Evolutionary conservation across 2,329 filamentous ascomycete genomes (phyloP).

Genomic region (Apiospora kogelbergensis): DNA sequence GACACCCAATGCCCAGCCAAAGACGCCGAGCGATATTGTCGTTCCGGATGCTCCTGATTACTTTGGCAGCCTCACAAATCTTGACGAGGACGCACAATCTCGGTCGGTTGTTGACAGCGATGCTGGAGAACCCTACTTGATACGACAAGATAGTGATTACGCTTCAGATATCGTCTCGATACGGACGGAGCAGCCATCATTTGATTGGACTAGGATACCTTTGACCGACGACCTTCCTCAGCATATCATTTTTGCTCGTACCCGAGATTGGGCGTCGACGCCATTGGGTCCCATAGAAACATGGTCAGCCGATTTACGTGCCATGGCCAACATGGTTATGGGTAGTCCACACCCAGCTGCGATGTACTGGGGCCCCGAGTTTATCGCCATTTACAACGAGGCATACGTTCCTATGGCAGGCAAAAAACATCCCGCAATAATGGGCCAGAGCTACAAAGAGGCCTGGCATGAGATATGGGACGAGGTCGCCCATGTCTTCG

Average conservation of each 20-base stretch:
- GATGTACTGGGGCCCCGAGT: constrained; percentile 77
- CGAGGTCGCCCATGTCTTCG: constrained; percentile 67
- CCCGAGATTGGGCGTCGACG: constrained; percentile 71
- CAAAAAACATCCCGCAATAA: constrained; percentile 72
- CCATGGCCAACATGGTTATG: constrained; percentile 83
- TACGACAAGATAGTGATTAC: constrained; percentile 21
- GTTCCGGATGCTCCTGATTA: constrained; percentile 30
- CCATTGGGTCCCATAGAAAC: constrained; percentile 72
- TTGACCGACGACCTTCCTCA: constrained; percentile 61
- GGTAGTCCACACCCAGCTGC: constrained; percentile 72
- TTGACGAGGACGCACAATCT: constrained; percentile 19
- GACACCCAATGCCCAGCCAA: constrained; percentile 34
- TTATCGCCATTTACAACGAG: constrained; percentile 71
- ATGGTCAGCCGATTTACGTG: constrained; percentile 71
- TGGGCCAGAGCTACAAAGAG: constrained; percentile 69
- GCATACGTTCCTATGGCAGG: constrained; percentile 71
- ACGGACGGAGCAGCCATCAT: constrained; percentile 50
- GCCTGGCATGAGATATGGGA: constrained; percentile 77
- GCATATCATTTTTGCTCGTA: constrained; percentile 73
- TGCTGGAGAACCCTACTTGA: constrained; percentile 19
- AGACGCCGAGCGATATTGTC: constrained; percentile 33
- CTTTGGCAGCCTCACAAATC: constrained; percentile 25
- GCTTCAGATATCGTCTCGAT: constrained; percentile 21
- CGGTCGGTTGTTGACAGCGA: constrained; percentile 22
- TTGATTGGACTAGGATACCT: constrained; percentile 80